A percentile compares a stretch with the other conserved stretches of the same genome.
phyloP scores from a whole-genome alignment of 495 filamentous ascomycete species.

The Geoglossum glabrum region DNA sequence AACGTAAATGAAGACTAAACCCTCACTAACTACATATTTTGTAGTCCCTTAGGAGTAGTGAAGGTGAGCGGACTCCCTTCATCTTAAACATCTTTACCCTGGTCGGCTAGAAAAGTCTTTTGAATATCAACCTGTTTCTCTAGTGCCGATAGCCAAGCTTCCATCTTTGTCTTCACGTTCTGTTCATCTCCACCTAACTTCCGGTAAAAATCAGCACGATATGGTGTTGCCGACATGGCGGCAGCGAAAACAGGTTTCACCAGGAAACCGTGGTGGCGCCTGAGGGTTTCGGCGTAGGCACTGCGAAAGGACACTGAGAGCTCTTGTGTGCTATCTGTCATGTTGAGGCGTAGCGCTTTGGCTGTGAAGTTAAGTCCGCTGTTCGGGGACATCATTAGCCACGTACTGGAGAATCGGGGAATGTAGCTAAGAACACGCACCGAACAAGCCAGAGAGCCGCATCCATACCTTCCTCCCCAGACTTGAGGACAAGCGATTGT shows the following conservation, averaged over 20 bases:
- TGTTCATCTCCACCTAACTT: conserved; percentile 55
- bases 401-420: background rate
- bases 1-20: too few species aligned
- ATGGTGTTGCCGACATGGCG: conserved; percentile 82
- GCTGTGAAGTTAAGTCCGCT: conserved; percentile 88
- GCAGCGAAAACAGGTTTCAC: conserved; percentile 77
- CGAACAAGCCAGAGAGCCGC: conserved; percentile 81
- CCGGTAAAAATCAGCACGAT: conserved; percentile 71
- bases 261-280: conserved; percentile 71
- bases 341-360: conserved; percentile 60
- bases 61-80: background rate
- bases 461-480: too few species aligned
- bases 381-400: conserved; percentile 1
- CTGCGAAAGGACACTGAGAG: conserved; percentile 67
- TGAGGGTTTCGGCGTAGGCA: conserved; percentile 71
- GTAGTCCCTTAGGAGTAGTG: background rate
- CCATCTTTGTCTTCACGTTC: conserved; percentile 39
- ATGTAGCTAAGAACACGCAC: conserved; percentile 26
- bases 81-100: conserved; percentile 49
- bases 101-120: conserved; percentile 45
- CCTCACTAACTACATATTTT: too few species aligned
- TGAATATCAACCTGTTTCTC: conserved; percentile 56
- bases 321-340: conserved; percentile 43
- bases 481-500: conserved; percentile 66
- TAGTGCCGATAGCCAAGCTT: conserved; percentile 50